Evolutionary conservation across 2,329 filamentous ascomycete species (phyloP).

Genomic region (Trichoderma lentiforme): DNA sequence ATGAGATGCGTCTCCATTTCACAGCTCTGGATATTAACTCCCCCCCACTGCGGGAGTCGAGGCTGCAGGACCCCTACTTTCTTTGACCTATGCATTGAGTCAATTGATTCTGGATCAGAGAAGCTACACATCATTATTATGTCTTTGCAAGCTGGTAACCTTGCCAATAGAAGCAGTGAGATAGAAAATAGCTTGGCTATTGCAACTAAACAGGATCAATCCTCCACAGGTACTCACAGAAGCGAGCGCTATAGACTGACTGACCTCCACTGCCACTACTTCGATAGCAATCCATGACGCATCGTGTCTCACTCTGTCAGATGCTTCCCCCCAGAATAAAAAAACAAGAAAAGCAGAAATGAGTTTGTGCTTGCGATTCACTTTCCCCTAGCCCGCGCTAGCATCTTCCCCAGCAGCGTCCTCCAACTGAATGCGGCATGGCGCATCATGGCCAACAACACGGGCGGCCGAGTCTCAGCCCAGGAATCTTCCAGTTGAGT

Average conservation of each 20-base stretch:
- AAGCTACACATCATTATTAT: not conserved
- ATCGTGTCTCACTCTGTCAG: not conserved
- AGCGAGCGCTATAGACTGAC: not conserved
- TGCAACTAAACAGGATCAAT: not conserved
- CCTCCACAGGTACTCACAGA: not conserved
- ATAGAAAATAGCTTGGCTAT: not conserved
- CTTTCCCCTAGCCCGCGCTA: slow-evolving; percentile 14
- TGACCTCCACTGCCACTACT: not conserved
- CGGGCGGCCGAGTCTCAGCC: not conserved
- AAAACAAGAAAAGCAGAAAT: not conserved
- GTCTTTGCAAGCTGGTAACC: not conserved
- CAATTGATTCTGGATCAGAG: not conserved
- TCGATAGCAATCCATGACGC: not conserved
- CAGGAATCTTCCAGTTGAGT: slow-evolving; percentile 1
- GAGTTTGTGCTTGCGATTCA: slow-evolving; percentile 7
- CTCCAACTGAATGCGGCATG: slow-evolving; percentile 13
- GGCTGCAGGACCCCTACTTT: not conserved
- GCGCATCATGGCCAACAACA: not conserved
- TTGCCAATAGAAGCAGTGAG: not conserved
- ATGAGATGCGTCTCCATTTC: not conserved
- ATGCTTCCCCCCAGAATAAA: not conserved
- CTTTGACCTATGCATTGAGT: not conserved
- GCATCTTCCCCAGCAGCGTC: slow-evolving; percentile 1
- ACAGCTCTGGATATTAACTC: not conserved
- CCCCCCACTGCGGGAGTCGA: not conserved